Conservation (phyloP, 2,329 filamentous ascomycete species). For the Cyphellophora europaea region DNA sequence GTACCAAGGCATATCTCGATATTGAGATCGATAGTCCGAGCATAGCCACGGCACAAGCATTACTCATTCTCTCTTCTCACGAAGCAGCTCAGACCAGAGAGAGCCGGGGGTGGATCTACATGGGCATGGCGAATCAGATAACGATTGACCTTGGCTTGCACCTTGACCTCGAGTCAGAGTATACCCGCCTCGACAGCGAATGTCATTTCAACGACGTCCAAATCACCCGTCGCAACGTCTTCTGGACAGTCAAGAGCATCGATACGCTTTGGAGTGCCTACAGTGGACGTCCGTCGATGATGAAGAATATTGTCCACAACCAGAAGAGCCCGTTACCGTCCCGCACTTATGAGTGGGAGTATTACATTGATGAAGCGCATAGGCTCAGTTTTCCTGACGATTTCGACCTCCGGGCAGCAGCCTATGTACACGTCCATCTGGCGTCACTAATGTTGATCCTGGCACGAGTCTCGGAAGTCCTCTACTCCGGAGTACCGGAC, state of each 20-base stretch:
- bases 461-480: constrained; percentile 4
- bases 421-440: constrained; percentile 6
- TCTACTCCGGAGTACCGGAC: constrained; percentile 8
- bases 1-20: constrained; percentile 36
- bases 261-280: constrained; percentile 15
- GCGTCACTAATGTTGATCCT: constrained; percentile 5
- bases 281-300: constrained; percentile 5
- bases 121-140: constrained; percentile 38
- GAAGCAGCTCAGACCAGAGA: constrained; percentile 36
- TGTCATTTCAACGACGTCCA: neutral
- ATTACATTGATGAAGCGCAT: constrained; percentile 2
- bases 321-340: constrained; percentile 4
- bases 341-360: constrained; percentile 5
- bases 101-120: constrained; percentile 37
- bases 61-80: constrained; percentile 35
- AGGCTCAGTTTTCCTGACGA: constrained; percentile 2
- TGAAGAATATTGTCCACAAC: constrained; percentile 5
- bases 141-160: constrained; percentile 36
- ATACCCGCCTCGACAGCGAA: constrained; percentile 3
- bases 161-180: constrained; percentile 24
- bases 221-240: constrained; percentile 23
- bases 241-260: constrained; percentile 29
- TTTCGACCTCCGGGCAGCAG: constrained; percentile 5
- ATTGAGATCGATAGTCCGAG: constrained; percentile 39
- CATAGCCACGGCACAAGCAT: constrained; percentile 39